Evolutionary conservation across 768 basidiomycete genomes (phyloP).

Genomic region (Podaxis mareebaensis): DNA sequence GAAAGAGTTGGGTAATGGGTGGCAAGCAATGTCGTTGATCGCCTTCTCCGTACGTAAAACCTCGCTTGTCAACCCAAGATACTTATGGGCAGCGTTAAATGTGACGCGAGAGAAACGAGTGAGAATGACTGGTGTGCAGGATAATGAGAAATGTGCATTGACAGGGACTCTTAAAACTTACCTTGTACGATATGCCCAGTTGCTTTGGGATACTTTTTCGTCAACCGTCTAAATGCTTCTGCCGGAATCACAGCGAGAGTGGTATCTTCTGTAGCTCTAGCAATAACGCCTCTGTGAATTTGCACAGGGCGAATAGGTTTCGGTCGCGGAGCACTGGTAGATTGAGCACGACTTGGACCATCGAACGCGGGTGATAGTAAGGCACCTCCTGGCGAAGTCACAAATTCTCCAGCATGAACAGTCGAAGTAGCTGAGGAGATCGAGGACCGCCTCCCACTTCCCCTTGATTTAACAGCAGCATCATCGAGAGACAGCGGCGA

Average conservation of each 20-base stretch:
- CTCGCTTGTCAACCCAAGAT: conserved; percentile 92
- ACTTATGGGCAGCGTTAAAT: conserved; percentile 96
- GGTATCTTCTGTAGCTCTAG: conserved; percentile 91
- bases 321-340: conserved; percentile 23
- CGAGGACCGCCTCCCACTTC: conserved; percentile 50
- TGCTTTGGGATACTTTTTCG: conserved; percentile 96
- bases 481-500: conserved; percentile 54
- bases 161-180: conserved; percentile 24
- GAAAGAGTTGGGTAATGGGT: conserved; percentile 88
- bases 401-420: conserved; percentile 47
- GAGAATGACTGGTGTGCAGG: conserved; percentile 67
- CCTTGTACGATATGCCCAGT: conserved; percentile 97
- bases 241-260: conserved; percentile 99
- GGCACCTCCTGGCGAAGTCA: conserved; percentile 23
- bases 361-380: conserved; percentile 11
- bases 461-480: conserved; percentile 22
- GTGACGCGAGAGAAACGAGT: conserved; percentile 97
- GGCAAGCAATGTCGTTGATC: conserved; percentile 95
- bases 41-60: conserved; percentile 96
- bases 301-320: conserved; percentile 29
- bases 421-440: conserved; percentile 72
- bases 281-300: conserved; percentile 73
- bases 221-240: conserved; percentile 91
- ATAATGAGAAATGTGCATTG: conserved; percentile 15
- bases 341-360: conserved; percentile 20